Percentiles rank a stretch among this genome's conserved stretches.
Conservation (phyloP, 2,329 filamentous ascomycete genomes). For the Sordariomycetes sp. region DNA sequence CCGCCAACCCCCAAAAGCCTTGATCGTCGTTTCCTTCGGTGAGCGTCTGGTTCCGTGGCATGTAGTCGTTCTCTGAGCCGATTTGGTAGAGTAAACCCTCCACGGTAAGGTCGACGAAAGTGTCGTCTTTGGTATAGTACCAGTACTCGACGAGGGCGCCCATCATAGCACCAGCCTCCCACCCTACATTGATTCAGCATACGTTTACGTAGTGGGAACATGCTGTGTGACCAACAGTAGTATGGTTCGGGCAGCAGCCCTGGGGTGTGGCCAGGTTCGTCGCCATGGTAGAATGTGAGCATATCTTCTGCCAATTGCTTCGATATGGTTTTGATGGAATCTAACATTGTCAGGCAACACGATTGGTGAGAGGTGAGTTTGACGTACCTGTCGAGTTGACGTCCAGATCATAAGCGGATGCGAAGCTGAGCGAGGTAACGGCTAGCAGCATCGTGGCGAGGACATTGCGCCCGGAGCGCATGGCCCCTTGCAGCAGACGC, state of each 20-base stretch:
- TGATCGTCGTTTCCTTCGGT: slow-evolving; percentile 69
- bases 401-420: slow-evolving; percentile 24
- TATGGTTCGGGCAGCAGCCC: slow-evolving; percentile 44
- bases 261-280: slow-evolving; percentile 39
- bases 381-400: slow-evolving; percentile 23
- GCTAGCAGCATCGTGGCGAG: slow-evolving; percentile 14
- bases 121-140: slow-evolving; percentile 67
- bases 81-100: slow-evolving; percentile 67
- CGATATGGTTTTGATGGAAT: slow-evolving; percentile 38
- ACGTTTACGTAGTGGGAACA: too few relatives aligned
- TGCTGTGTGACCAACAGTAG: slow-evolving; percentile 39
- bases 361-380: neutral
- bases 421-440: slow-evolving; percentile 10
- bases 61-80: slow-evolving; percentile 64
- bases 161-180: slow-evolving; percentile 67
- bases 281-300: slow-evolving; percentile 30
- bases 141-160: slow-evolving; percentile 72
- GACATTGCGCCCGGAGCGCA: slow-evolving; percentile 6
- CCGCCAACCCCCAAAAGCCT: slow-evolving; percentile 64
- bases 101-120: slow-evolving; percentile 59
- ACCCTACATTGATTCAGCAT: slow-evolving; percentile 33
- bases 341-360: slow-evolving; percentile 18
- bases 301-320: slow-evolving; percentile 43
- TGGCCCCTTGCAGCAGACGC: too few relatives aligned
- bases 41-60: slow-evolving; percentile 63